Conservation (phyloP, 345 rosid genomes). For the Rhodamnia argentea region DNA sequence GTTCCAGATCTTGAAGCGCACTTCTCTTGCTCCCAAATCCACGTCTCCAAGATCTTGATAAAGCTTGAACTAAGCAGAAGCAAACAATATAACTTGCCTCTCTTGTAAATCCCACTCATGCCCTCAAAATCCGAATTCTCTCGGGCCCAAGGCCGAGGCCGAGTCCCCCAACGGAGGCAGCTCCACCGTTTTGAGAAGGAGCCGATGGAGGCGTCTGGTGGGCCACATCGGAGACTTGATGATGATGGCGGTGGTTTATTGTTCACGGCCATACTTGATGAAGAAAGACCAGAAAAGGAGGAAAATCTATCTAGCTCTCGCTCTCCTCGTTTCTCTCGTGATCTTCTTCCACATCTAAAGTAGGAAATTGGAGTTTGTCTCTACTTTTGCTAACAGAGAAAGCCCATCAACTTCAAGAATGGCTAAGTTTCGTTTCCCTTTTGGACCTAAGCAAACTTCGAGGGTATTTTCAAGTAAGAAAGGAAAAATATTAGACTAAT, state of each 20-base stretch:
- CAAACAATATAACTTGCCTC: neutral
- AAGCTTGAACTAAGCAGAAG: neutral
- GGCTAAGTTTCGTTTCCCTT: neutral
- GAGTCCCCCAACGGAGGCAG: neutral
- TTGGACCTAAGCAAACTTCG: too few species aligned
- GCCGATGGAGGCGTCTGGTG: constrained; percentile 35
- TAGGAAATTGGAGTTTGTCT: neutral
- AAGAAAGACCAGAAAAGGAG: too few species aligned
- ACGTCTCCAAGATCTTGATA: neutral
- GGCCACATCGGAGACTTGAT: constrained; percentile 23
- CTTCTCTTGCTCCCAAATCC: neutral
- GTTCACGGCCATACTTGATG: neutral
- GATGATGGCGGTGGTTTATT: constrained; percentile 22
- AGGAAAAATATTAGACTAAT: neutral
- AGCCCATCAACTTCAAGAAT: neutral
- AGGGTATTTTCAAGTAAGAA: too few species aligned
- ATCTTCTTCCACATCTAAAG: neutral
- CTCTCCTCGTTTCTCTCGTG: neutral
- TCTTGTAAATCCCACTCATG: neutral
- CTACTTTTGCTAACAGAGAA: neutral
- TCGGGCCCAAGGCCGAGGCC: neutral
- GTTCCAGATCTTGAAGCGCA: neutral
- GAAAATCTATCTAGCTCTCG: neutral
- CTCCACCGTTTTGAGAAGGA: constrained; percentile 1
- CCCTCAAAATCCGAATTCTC: neutral